Percentiles rank a stretch among this genome's conserved stretches.
Conservation (phyloP, 805 yeast genomes). For the Spathaspora hagerdaliae region DNA sequence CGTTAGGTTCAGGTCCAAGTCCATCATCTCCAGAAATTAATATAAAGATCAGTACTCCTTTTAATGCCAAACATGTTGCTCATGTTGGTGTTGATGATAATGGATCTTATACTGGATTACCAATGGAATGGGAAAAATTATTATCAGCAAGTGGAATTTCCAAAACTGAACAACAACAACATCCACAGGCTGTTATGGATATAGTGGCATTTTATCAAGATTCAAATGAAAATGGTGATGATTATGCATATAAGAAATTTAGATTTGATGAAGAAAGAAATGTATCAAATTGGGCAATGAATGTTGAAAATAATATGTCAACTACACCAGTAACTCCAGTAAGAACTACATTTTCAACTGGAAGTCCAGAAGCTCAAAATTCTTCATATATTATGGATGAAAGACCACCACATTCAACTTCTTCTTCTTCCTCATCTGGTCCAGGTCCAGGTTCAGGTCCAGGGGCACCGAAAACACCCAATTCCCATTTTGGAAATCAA, state of each 20-base stretch:
- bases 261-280: conserved; percentile 18
- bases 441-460: conserved; percentile 1
- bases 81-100: conserved; percentile 90
- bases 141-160: conserved; percentile 85
- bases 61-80: conserved; percentile 83
- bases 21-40: conserved; percentile 17
- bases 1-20: conserved; percentile 8
- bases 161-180: conserved; percentile 79
- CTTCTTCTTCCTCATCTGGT: too few species aligned
- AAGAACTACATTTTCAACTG: conserved; percentile 2
- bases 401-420: conserved; percentile 1
- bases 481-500: conserved; percentile 30
- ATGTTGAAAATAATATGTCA: conserved; percentile 14
- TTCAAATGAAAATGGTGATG: conserved; percentile 38
- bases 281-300: conserved; percentile 12
- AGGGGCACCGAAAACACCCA: conserved; percentile 21
- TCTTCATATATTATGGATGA: conserved; percentile 34
- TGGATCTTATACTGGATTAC: conserved; percentile 89
- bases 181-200: conserved; percentile 92
- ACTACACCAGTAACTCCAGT: conserved; percentile 1
- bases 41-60: conserved; percentile 82
- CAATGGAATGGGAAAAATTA: conserved; percentile 86
- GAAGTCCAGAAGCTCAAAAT: conserved; percentile 18
- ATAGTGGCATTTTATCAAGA: conserved; percentile 83
- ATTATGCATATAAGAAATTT: conserved; percentile 42